phyloP scores from a whole-genome alignment of 106 monocot species.

The Dactylorhiza incarnata region DNA sequence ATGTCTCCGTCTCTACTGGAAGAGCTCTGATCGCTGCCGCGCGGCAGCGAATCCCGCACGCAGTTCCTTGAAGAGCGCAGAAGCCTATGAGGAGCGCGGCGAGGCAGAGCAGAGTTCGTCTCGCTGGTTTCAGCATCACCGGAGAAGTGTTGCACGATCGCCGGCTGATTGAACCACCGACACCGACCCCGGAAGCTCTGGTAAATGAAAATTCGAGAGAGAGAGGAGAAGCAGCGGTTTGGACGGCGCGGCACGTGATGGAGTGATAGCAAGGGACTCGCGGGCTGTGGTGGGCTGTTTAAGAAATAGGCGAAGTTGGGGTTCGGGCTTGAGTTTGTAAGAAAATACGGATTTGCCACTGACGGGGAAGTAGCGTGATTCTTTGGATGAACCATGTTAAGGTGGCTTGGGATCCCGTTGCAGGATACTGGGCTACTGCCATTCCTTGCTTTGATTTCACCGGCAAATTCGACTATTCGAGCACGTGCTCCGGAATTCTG shows the following conservation, averaged over 20 bases:
- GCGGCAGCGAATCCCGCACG: background rate
- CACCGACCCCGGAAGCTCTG: background rate
- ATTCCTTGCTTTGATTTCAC: too few species aligned
- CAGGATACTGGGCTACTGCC: too few species aligned
- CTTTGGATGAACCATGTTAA: too few species aligned
- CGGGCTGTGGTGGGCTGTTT: background rate
- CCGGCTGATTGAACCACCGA: background rate
- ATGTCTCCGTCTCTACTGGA: background rate
- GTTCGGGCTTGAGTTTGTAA: background rate
- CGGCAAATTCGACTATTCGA: too few species aligned
- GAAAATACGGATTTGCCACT: conserved; percentile 1
- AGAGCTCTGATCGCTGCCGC: background rate
- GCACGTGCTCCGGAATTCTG: too few species aligned
- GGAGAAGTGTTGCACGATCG: background rate
- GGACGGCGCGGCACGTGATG: background rate
- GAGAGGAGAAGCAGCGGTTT: background rate
- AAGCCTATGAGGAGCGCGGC: background rate
- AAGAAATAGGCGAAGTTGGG: background rate
- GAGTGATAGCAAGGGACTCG: background rate
- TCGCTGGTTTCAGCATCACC: background rate
- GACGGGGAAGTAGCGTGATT: background rate
- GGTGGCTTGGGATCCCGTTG: too few species aligned
- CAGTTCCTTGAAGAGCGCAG: background rate
- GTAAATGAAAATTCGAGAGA: background rate
- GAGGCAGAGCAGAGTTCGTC: background rate